A percentile compares a stretch with the other conserved stretches of the same genome.
phyloP scores from a whole-genome alignment of 2,329 filamentous ascomycete genomes.

The Beauveria pseudobassiana region DNA sequence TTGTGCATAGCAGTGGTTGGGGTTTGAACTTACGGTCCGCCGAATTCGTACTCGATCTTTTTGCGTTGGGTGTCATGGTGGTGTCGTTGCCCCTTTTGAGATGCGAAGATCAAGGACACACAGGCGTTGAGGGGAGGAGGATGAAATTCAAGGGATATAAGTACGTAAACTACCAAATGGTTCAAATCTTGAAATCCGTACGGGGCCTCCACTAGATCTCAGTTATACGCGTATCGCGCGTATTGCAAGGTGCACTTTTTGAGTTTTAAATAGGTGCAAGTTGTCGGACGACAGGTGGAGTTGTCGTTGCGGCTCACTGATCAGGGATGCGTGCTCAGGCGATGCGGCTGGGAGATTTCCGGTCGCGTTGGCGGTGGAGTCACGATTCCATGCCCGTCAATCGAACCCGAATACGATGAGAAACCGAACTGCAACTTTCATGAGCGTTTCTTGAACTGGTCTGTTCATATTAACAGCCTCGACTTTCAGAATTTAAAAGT shows the following conservation, averaged over 20 bases:
- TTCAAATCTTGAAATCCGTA: background rate
- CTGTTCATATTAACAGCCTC: too few relatives aligned
- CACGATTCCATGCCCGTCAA: background rate
- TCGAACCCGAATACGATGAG: too few relatives aligned
- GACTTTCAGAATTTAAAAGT: too few relatives aligned
- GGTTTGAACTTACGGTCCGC: conserved; percentile 3
- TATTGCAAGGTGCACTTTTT: background rate
- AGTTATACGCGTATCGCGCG: background rate
- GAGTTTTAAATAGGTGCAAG: background rate
- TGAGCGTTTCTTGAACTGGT: too few relatives aligned
- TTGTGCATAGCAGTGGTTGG: background rate
- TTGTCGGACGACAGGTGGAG: background rate
- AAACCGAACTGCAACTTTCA: too few relatives aligned
- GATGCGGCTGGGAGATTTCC: conserved; percentile 5
- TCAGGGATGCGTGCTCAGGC: background rate
- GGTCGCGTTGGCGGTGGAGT: conserved; percentile 2
- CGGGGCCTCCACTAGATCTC: background rate
- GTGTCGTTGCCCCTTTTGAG: background rate
- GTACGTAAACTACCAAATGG: background rate
- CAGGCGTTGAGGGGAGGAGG: too few relatives aligned
- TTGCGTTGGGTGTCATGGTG: conserved; percentile 27
- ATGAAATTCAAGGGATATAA: background rate
- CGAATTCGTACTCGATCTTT: conserved; percentile 10
- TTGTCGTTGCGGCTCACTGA: background rate
- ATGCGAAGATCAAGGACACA: background rate